A percentile compares a stretch with the other conserved stretches of the same genome.
These are phyloP conservation scores for Hemileccinum rubropunctum DNA, from an alignment of 768 basidiomycete species.

Conservation along the genomic window DNA sequence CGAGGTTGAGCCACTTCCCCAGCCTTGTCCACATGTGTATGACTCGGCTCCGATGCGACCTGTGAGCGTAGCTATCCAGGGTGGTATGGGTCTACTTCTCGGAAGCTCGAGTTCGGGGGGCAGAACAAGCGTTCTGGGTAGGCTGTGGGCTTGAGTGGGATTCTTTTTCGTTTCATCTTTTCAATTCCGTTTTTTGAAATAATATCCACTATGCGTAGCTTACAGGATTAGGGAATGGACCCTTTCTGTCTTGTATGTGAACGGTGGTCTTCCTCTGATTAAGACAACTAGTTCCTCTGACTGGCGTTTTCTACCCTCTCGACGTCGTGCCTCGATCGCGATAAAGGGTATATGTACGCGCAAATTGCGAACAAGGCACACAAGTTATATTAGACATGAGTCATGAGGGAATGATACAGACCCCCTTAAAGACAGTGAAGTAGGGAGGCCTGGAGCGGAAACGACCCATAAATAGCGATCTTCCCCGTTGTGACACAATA, in stretches of 20 bases:
- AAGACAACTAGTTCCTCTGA: neutral
- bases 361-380: neutral
- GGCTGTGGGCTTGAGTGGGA: conserved; percentile 45
- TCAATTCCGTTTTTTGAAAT: neutral
- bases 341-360: neutral
- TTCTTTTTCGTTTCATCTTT: neutral
- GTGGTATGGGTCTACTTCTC: conserved; percentile 64
- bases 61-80: conserved; percentile 71
- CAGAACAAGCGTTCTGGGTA: conserved; percentile 57
- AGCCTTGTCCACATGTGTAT: conserved; percentile 78
- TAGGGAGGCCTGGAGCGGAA: no score
- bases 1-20: conserved; percentile 48
- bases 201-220: neutral
- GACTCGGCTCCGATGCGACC: conserved; percentile 74
- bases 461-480: no score
- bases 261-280: neutral
- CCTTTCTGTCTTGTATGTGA: neutral
- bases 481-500: no score
- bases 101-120: conserved; percentile 35
- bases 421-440: no score
- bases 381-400: neutral
- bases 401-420: no score
- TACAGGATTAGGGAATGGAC: neutral
- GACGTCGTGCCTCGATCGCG: neutral
- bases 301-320: neutral